A percentile compares a stretch with the other conserved stretches of the same genome.
These are phyloP conservation scores for Gaeumannomyces sp. DNA, from an alignment of 2,329 filamentous ascomycete species.

Conservation along the genomic window DNA sequence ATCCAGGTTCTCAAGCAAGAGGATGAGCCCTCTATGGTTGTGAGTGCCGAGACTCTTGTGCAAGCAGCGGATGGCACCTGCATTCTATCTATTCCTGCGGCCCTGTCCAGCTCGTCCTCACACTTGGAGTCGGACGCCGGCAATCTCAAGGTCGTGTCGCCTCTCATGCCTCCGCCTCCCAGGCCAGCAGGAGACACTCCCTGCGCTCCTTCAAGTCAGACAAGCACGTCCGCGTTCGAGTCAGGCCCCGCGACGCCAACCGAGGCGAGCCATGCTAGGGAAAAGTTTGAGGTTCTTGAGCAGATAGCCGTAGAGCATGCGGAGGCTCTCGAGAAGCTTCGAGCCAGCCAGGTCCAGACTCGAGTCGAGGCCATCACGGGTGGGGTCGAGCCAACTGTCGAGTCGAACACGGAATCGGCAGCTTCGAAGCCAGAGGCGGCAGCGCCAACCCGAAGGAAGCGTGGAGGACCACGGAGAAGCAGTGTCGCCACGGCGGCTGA, in stretches of 20 bases:
- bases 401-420: neutral
- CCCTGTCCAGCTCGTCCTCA: neutral
- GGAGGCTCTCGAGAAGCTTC: neutral
- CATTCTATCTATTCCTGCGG: neutral
- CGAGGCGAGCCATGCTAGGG: neutral
- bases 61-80: neutral
- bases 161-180: neutral
- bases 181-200: neutral
- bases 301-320: neutral
- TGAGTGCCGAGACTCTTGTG: neutral
- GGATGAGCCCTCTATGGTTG: constrained; percentile 16
- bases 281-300: neutral
- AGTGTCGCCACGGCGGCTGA: neutral
- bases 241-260: neutral
- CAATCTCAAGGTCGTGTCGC: neutral
- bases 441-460: neutral
- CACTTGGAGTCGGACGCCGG: neutral
- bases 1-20: constrained; percentile 26
- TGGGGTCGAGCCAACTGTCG: neutral
- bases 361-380: too few species aligned
- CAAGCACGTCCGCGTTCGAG: neutral
- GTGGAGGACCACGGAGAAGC: neutral
- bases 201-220: too few species aligned
- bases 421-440: neutral
- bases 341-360: neutral